Evolutionary conservation across 805 yeast species (phyloP).

Genomic region (Torulaspora franciscae): DNA sequence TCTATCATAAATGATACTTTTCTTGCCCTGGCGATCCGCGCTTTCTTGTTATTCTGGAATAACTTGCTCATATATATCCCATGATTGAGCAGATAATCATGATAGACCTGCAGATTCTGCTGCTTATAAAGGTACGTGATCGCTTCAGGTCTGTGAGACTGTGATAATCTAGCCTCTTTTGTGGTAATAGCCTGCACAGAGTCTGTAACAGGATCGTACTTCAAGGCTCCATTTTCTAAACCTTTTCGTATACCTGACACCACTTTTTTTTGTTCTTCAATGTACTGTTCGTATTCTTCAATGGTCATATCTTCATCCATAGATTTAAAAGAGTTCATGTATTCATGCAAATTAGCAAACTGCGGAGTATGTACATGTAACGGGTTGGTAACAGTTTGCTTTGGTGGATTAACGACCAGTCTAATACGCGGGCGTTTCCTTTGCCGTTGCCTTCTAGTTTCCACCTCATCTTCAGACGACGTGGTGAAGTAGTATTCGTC

Average conservation of each 20-base stretch:
- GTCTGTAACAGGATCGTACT: constrained; percentile 40
- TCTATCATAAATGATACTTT: constrained; percentile 80
- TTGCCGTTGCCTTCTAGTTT: constrained; percentile 14
- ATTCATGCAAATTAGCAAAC: constrained; percentile 40
- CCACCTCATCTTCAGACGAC: constrained; percentile 32
- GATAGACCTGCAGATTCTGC: constrained; percentile 46
- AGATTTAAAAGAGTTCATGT: constrained; percentile 51
- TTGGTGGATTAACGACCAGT: constrained; percentile 38
- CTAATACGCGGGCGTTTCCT: constrained; percentile 30
- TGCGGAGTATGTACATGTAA: constrained; percentile 48
- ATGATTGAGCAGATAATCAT: constrained; percentile 73
- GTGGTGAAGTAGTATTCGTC: constrained; percentile 31
- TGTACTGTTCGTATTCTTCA: constrained; percentile 57
- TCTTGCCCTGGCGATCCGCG: constrained; percentile 61
- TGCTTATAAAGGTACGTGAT: constrained; percentile 37
- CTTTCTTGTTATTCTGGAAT: constrained; percentile 58
- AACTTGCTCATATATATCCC: constrained; percentile 66
- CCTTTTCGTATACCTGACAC: constrained; percentile 45
- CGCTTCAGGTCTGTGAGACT: constrained; percentile 45
- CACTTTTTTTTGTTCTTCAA: constrained; percentile 48
- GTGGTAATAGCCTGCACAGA: constrained; percentile 43
- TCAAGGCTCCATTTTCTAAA: constrained; percentile 40
- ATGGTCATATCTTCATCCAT: constrained; percentile 56
- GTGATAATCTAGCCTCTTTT: constrained; percentile 36
- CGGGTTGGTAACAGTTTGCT: constrained; percentile 56